Percentiles rank a stretch among this genome's conserved stretches.
Conservation (phyloP, 73 alveolate species). For the Blepharisma japonicum region DNA sequence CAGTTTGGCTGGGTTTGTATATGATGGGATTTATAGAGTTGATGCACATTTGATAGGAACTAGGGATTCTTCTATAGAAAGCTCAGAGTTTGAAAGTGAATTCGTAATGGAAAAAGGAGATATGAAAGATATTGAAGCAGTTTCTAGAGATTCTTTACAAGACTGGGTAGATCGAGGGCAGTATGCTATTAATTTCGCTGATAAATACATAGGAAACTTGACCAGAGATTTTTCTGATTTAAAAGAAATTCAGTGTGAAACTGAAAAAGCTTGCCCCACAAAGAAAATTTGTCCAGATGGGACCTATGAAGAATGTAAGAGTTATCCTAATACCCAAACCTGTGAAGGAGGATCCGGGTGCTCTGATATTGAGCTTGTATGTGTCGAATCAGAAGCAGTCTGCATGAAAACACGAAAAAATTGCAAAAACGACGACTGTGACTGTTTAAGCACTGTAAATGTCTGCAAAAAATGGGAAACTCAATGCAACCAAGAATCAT, state of each 20-base stretch:
- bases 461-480: slow-evolving; percentile 24
- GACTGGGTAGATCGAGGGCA: slow-evolving; percentile 4
- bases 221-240: background rate
- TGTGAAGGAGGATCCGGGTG: background rate
- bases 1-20: background rate
- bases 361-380: background rate
- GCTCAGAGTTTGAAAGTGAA: background rate
- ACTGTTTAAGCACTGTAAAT: background rate
- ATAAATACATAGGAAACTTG: background rate
- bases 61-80: background rate
- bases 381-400: background rate
- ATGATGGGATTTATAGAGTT: background rate
- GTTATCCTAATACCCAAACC: background rate
- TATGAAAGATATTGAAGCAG: background rate
- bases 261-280: background rate
- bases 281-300: background rate
- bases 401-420: background rate
- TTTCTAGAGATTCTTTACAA: background rate
- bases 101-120: background rate
- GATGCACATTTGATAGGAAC: background rate
- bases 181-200: background rate
- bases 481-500: background rate
- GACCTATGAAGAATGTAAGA: background rate
- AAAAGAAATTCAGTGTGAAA: background rate
- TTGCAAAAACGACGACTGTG: slow-evolving; percentile 11